Evolutionary conservation across 306 rosid genomes (phyloP).

Genomic region (Abrus precatorius): DNA sequence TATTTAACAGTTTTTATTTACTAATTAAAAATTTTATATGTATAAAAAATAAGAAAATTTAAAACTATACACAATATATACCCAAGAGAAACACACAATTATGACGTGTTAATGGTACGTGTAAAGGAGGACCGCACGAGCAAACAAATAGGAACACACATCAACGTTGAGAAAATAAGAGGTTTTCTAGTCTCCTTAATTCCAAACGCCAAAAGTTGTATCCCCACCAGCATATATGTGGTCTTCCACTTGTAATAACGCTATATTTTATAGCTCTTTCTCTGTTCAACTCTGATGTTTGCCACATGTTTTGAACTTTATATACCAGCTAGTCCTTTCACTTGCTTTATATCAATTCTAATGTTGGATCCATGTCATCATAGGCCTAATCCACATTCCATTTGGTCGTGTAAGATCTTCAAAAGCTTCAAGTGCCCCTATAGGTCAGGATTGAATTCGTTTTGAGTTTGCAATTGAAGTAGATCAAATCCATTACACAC

Average conservation of each 20-base stretch:
- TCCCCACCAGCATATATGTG: background rate
- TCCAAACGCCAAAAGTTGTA: constrained; percentile 19
- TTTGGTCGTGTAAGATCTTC: constrained; percentile 35
- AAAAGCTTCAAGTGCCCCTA: constrained; percentile 42
- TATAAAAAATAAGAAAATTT: too few relatives aligned
- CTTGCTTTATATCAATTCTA: constrained; percentile 34
- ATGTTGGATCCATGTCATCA: constrained; percentile 73
- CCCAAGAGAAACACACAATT: background rate
- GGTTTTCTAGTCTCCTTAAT: background rate
- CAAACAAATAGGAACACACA: background rate
- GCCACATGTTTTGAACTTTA: constrained; percentile 51
- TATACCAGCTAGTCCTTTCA: constrained; percentile 40
- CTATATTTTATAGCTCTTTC: constrained; percentile 36
- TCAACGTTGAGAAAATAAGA: constrained; percentile 20
- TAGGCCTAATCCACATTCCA: constrained; percentile 59
- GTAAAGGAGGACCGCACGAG: background rate
- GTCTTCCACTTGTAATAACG: constrained; percentile 16
- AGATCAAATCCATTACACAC: constrained; percentile 43
- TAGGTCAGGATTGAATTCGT: constrained; percentile 25
- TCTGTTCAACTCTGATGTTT: constrained; percentile 55
- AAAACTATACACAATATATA: background rate
- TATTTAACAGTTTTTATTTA: too few relatives aligned
- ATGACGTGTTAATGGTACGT: background rate
- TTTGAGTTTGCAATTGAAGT: constrained; percentile 24
- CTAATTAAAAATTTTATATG: too few relatives aligned